Conservation (phyloP, 202 grass and related monocot genomes). For the Digitaria exilis region DNA sequence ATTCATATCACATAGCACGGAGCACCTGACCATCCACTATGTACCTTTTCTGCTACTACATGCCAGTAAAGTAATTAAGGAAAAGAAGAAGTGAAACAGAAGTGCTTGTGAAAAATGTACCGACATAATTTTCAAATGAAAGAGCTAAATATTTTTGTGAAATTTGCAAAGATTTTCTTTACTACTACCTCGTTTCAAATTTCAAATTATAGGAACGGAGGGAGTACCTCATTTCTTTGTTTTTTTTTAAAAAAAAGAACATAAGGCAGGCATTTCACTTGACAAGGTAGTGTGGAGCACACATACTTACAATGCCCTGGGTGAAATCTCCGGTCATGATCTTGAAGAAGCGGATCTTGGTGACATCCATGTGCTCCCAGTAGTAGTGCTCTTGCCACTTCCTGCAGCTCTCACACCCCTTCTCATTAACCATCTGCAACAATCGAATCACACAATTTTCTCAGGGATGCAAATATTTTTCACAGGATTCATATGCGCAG, state of each 20-base stretch:
- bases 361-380: conserved; percentile 40
- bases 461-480: not conserved
- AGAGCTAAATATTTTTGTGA: not conserved
- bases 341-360: conserved; percentile 42
- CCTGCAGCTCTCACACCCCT: conserved; percentile 33
- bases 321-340: conserved; percentile 35
- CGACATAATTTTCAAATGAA: not conserved
- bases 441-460: not conserved
- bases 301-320: not conserved
- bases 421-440: not conserved
- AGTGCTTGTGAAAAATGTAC: not conserved
- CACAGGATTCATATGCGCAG: not conserved
- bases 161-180: not conserved
- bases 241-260: too few relatives aligned
- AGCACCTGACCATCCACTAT: not conserved
- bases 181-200: not conserved
- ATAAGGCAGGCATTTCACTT: not conserved
- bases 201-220: too few relatives aligned
- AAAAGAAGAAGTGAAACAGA: not conserved
- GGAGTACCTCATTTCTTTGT: too few relatives aligned
- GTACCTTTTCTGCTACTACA: not conserved
- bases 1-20: too few relatives aligned
- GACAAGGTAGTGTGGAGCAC: not conserved
- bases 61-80: not conserved
- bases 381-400: conserved; percentile 44